Evolutionary conservation across 768 basidiomycete species (phyloP).

Genomic region (Wakefieldia striispora): DNA sequence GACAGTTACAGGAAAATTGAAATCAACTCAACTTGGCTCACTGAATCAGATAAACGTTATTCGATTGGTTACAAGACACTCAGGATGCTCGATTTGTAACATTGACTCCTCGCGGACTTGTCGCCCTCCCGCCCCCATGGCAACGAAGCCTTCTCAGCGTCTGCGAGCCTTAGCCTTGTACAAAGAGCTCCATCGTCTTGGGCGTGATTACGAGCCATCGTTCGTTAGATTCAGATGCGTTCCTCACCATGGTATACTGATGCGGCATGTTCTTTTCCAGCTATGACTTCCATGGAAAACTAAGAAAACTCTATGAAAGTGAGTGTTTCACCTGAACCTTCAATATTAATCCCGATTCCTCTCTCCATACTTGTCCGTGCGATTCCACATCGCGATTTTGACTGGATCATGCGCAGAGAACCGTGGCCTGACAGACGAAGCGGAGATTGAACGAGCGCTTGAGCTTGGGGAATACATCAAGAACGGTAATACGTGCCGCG

Average conservation of each 20-base stretch:
- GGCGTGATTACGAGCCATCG: slow-evolving; percentile 81
- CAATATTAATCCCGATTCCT: too few relatives aligned
- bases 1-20: too few relatives aligned
- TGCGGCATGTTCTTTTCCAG: slow-evolving; percentile 37
- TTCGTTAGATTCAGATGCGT: slow-evolving; percentile 40
- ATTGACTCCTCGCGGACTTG: neutral
- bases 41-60: too few relatives aligned
- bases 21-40: too few relatives aligned
- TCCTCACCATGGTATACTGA: slow-evolving; percentile 10
- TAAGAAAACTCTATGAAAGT: slow-evolving; percentile 76
- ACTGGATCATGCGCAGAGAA: slow-evolving; percentile 49
- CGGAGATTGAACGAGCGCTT: slow-evolving; percentile 75
- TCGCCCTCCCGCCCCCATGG: slow-evolving; percentile 35
- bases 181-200: slow-evolving; percentile 79
- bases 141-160: slow-evolving; percentile 47
- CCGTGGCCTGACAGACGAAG: slow-evolving; percentile 56
- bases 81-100: slow-evolving; percentile 4
- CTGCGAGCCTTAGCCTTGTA: slow-evolving; percentile 69
- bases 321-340: slow-evolving; percentile 20
- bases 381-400: neutral
- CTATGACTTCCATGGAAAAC: slow-evolving; percentile 74
- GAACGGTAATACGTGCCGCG: slow-evolving; percentile 54
- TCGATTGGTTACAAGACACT: too few relatives aligned
- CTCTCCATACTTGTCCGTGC: too few relatives aligned
- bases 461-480: slow-evolving; percentile 81